Conservation (phyloP, 257 asterid genomes). For the Solanum medicagineum region DNA sequence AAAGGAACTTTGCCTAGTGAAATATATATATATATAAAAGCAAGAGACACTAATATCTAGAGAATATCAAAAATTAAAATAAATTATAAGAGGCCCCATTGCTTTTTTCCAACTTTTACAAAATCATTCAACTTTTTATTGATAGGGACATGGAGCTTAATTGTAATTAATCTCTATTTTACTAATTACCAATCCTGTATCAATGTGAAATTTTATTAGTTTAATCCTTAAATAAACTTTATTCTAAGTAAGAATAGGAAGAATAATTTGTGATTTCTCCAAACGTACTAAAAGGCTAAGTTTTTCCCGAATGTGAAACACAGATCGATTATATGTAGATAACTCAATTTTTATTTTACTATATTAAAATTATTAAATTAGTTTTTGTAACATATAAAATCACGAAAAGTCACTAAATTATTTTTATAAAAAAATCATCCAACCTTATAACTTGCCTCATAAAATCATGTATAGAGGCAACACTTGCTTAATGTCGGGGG, state of each 20-base stretch:
- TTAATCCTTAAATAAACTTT: neutral
- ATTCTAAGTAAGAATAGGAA: neutral
- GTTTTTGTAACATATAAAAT: too few species aligned
- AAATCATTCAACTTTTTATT: slow-evolving; percentile 9
- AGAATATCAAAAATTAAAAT: neutral
- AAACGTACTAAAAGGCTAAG: neutral
- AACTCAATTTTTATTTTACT: too few species aligned
- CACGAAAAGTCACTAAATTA: too few species aligned
- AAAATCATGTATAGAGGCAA: neutral
- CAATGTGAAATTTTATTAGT: neutral
- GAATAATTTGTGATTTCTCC: neutral
- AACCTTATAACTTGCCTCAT: too few species aligned
- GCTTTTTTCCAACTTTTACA: neutral
- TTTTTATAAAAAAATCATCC: too few species aligned
- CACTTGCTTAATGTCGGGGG: accelerated
- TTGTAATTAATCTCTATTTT: too few species aligned
- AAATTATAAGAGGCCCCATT: neutral
- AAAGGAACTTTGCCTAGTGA: neutral
- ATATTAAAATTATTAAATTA: too few species aligned
- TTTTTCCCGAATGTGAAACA: neutral
- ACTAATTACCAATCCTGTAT: neutral
- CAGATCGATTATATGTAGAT: too few species aligned
- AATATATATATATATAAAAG: too few species aligned
- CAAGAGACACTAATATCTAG: neutral
- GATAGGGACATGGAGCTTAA: slow-evolving; percentile 1